Conservation (phyloP, 116 monocot species). For the Phalaenopsis hybrid region DNA sequence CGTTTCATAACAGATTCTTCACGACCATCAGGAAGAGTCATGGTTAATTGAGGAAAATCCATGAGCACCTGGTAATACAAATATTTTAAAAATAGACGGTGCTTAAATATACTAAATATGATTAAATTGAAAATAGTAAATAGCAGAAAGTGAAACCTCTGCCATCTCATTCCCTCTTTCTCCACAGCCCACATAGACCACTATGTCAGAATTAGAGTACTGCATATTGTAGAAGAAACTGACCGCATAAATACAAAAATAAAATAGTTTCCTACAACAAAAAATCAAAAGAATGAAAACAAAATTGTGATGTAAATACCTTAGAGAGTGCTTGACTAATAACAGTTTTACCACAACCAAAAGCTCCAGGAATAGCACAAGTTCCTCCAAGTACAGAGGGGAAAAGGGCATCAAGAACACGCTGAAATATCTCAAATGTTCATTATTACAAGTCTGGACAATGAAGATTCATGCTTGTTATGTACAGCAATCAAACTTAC, state of each 20-base stretch:
- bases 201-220: conserved; percentile 99
- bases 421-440: conserved; percentile 45
- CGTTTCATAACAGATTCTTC: conserved; percentile 99
- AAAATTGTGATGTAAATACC: conserved; percentile 25
- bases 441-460: neutral
- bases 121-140: conserved; percentile 4
- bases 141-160: conserved; percentile 38
- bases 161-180: conserved; percentile 99
- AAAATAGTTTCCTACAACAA: neutral
- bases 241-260: neutral
- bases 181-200: conserved; percentile 99
- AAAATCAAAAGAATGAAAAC: conserved; percentile 5
- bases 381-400: conserved; percentile 99
- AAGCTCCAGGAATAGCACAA: conserved; percentile 99
- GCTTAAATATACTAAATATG: conserved; percentile 3
- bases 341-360: conserved; percentile 99
- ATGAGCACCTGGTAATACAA: conserved; percentile 70
- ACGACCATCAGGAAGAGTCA: conserved; percentile 99
- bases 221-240: conserved; percentile 22
- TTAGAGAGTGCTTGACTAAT: conserved; percentile 99
- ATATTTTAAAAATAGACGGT: neutral
- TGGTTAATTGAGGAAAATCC: conserved; percentile 99
- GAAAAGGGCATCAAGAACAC: conserved; percentile 99
- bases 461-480: neutral
- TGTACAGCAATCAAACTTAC: conserved; percentile 26